Evolutionary conservation across 805 yeast species (phyloP), one percentile per base, ranked within the genome.

Genomic region (Suhomyces xylopsoci): DNA sequence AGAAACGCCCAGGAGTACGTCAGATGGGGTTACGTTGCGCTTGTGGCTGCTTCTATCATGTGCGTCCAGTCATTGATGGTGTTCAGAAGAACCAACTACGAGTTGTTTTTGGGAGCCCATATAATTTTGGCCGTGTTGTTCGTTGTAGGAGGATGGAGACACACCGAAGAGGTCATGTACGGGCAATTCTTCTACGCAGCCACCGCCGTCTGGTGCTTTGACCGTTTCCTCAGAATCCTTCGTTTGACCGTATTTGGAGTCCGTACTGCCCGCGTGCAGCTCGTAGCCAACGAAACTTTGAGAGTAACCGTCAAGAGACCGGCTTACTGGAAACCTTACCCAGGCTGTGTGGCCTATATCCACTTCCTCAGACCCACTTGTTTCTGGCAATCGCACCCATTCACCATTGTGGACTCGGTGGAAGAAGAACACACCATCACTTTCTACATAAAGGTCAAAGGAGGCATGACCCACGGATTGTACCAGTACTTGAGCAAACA

Each of bases 311-410:
- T 81, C 17, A 64, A 73, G 19, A 78, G 77, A 58, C 87, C 90
- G 17, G 61, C 62, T 3, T 68, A 61, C 58, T 81, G 85, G 77
- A 71, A 70, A 41, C 70, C 78, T 19, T 68, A 61, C 52, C 85
- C 90, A 2, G 87, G 89, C 26, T 72, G 79, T 14, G 82, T 70
- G 63, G 82, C 78, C 1, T 87, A 74, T 60, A 67, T 88, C 36
- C 79, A 84, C 67, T 83, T 87, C 64, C 56, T 84, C 52, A 70
- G 80, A 44, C 74, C 79, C 17, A 62, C 68, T 2, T 67, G 76
- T 38, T 82, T 85, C 64, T 85, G 85, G 84, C 90, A 87, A 64
- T 81, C 87, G 4, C 91, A 87, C 64, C 93, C 93, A 3, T 87
- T 88, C 68, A 84, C 92, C 1, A 66, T 81, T 6, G 69, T 81